Base-by-base conservation (phyloP, 148 eudicot species). In the Vaccinium corymbosum region DNA sequence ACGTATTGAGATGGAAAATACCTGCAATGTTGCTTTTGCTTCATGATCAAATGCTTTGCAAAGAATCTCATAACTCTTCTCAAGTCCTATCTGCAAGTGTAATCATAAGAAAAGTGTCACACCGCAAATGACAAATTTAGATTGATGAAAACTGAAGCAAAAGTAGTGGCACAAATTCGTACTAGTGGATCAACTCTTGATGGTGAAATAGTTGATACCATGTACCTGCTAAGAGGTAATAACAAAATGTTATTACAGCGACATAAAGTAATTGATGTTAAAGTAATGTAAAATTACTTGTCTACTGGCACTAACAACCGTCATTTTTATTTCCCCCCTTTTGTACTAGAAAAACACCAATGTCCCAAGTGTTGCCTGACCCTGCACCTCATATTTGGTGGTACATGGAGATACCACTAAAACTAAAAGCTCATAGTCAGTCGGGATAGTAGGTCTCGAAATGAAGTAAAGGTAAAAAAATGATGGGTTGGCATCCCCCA, bases 131-230 rank as follows among this genome's bases (percentile, higher is more conserved):
- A 29, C 48, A 2, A 64, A 35, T 10, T 27, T 16, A 74, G 68
- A 66, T 32, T 10, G 12, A 62, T 27, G 27, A 25, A 46, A 7
- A 29, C 0, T 22, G 7, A 38, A 73, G 61, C 50, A n/a, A 49
- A 14, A 55, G 53, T 53, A 55, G 3, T 74, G 13, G 10, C 51
- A 42, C 14, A 20, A 55, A 75, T 9, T 49, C 84, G 51, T 88
- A 94, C 98, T 95, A 79, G 56, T 79, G 90, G 94, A 88, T 93
- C 88, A 82, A 91, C 91, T 90, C 91, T 93, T 87, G 99, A 96
- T 52, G 99, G 99, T 46, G 99, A 96, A 80, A 88, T 91, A 62
- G 91, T 84, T 78, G 99, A 92, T 88, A 94, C 75, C 42, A 77
- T 81, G 86, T 94, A 96, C 81, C 98, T 95, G 95, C 52, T 86